Base-by-base conservation (phyloP, 306 rosid genomes). In the Geum urbanum region DNA sequence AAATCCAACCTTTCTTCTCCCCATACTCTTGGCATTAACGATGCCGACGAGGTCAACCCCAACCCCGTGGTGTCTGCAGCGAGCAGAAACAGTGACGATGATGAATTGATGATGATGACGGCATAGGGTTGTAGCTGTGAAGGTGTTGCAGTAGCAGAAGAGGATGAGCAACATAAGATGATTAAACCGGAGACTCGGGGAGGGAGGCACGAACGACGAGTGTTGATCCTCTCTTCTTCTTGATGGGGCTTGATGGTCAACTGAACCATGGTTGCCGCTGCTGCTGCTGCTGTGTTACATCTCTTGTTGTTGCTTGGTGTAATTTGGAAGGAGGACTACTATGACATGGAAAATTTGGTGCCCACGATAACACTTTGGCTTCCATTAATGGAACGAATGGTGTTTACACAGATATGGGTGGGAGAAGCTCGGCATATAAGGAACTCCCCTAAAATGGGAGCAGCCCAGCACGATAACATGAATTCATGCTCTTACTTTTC, bases 51-150 rank as follows among this genome's bases (percentile, higher is more conserved):
- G n/a, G n/a, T n/a, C n/a, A n/a, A n/a, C n/a, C n/a, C n/a, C n/a
- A n/a, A n/a, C n/a, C 98, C 96, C 35, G 63, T 39, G 67, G 53
- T 76, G 5, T 88, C 97, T 9, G 95, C 78, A 2, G 85, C 75
- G 5, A 81, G 71, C 72, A 51, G 72, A 63, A 48, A 40, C 35
- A 69, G 57, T 24, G 60, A 55, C 12, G 41, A 13, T n/a, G n/a
- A n/a, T n/a, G n/a, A n/a, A n/a, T n/a, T 3, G 64, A 54, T 43
- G 64, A 44, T 27, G 64, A n/a, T n/a, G n/a, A n/a, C n/a, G n/a
- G n/a, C n/a, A n/a, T n/a, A n/a, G n/a, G n/a, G n/a, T n/a, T n/a
- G n/a, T n/a, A n/a, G n/a, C n/a, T n/a, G n/a, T 56, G 63, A 41
- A 57, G 62, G 51, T 68, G 62, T 18, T 41, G 16, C 72, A 51